Base-by-base conservation (phyloP, 179 eudicot genomes). In the Corrigiola litoralis region DNA sequence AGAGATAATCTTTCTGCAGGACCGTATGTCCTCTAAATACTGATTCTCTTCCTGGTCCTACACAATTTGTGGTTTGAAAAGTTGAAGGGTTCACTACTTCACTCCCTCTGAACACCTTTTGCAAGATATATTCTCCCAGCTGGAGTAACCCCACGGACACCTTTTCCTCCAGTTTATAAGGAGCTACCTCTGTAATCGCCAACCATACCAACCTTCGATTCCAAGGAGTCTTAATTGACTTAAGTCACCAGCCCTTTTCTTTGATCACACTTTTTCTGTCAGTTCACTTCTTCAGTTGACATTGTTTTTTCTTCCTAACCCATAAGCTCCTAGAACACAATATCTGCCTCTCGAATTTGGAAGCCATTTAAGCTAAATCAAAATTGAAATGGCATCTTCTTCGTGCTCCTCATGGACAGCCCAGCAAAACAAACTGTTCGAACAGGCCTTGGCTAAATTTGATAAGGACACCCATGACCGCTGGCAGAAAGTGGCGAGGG, bases 91-190 rank as follows among this genome's bases (percentile, higher is more conserved):
- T 63, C 65, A 72, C 78, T 53, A 59, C 67, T 52, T 63, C n/a
- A 59, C 36, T 25, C 47, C 64, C 34, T 36, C 45, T 34, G 64
- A 66, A 67, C 64, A 66, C 63, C 62, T 48, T 71, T 63, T 56
- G 57, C 64, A 74, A 68, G 71, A 74, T 77, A 72, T 79, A 84
- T 75, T 84, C 83, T 58, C 80, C 72, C 74, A 81, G 83, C 79
- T 79, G 76, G 75, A 67, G 48, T 61, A 68, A 75, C 84, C 88
- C 83, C 83, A 74, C 78, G 59, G 61, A 69, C 68, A 42, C 36
- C 85, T 68, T 71, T 72, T 73, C 65, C 77, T 57, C 79, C 73
- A 69, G 72, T 69, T 58, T 86, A 79, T 75, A 83, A 84, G 82
- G 72, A 79, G 68, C 80, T 41, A 46, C 44, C 41, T 61, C 57